phyloP scores from a whole-genome alignment of 371 early-diverging fungal genomes.

The Circinella umbellata region DNA sequence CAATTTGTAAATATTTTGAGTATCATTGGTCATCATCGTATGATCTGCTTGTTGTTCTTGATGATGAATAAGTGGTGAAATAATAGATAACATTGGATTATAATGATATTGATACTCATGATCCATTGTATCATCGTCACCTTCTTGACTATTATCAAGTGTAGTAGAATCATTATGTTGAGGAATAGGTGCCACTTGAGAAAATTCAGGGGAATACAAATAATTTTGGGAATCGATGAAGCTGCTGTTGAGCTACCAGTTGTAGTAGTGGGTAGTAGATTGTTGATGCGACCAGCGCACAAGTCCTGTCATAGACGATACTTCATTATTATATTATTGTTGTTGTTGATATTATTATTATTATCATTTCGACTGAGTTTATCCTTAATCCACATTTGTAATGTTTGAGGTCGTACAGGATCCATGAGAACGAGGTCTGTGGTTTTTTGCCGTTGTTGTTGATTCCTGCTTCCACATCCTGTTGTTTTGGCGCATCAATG shows the following conservation, averaged over 20 bases:
- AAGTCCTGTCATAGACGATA: constrained; percentile 3
- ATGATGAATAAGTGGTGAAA: constrained; percentile 33
- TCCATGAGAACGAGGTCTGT: constrained; percentile 45
- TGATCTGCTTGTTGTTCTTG: not conserved
- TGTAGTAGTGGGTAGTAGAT: not conserved
- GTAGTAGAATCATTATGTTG: not conserved
- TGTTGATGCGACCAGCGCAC: constrained; percentile 23
- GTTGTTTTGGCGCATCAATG: constrained; percentile 9
- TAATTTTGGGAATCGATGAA: constrained; percentile 33
- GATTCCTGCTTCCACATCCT: not conserved
- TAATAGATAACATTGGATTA: constrained; percentile 25
- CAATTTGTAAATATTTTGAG: constrained; percentile 41
- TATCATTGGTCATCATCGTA: constrained; percentile 10
- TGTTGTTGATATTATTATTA: not conserved
- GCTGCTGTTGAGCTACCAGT: not conserved
- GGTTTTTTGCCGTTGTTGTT: constrained; percentile 12
- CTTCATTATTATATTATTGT: constrained; percentile 15
- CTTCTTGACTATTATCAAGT: not conserved
- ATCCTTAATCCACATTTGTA: constrained; percentile 48
- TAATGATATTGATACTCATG: not conserved
- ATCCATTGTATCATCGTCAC: not conserved
- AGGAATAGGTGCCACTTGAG: constrained; percentile 36
- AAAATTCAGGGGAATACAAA: constrained; percentile 44
- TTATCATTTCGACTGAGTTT: constrained; percentile 13
- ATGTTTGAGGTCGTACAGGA: constrained; percentile 40